Base-by-base conservation (phyloP, 805 yeast species). In the Metschnikowia proteae region DNA sequence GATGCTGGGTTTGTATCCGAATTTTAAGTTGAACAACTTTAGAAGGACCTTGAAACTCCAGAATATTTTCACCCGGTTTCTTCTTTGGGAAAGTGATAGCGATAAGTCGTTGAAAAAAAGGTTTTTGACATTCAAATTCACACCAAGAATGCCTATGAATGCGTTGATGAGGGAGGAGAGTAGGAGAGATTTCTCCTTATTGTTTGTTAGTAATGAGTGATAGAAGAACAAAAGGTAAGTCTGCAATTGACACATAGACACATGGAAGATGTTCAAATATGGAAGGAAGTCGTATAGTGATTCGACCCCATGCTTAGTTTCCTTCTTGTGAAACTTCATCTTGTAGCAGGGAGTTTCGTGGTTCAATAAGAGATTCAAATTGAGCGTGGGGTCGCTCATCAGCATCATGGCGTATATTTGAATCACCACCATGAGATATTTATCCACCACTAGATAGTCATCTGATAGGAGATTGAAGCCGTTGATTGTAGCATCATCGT, bases 341-440 rank as follows among this genome's bases (percentile, higher is more conserved):
- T 55, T 40, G 39, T 66, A 72, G 39, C 59, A 59, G 5, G 75
- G 76, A 36, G 61, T 59, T 0, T 63, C 48, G 52, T 72, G 76
- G 48, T 70, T 73, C 45, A 73, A 58, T 17, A 71, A 54, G 43
- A 71, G 54, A 51, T 71, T 67, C 66, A 78, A 54, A 62, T 71
- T 63, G 61, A 69, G 59, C 50, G 72, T 57, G 57, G 78, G 73
- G 63, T 79, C 71, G 55, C 77, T 79, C 63, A 80, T 71, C 66
- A 75, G 73, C 26, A 80, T 60, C 64, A 80, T 77, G 31, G 81
- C 74, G 57, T 79, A 79, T 11, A 79, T 68, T 50, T 79, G 73
- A n/a, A 64, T 74, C 55, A 59, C 73, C 35, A 64, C 71, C 76
- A 59, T 77, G 62, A 68, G 67, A 61, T 66, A 70, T 40, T 69